These are phyloP conservation scores for Scheffersomyces ergatensis DNA, from an alignment of 805 yeast species.

Conservation along the genomic window DNA sequence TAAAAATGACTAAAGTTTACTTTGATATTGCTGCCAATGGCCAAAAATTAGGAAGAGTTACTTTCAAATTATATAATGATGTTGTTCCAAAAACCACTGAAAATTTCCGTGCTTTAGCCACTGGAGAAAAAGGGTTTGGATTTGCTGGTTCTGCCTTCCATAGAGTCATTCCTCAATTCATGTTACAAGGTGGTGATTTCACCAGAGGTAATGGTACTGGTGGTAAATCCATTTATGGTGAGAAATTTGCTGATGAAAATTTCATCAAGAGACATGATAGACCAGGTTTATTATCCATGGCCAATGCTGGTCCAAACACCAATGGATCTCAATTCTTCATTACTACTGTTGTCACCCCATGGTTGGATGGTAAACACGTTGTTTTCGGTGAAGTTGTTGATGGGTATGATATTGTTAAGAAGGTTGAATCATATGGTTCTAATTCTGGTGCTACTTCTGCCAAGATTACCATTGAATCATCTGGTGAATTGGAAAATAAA, in stretches of 20 bases:
- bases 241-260: slow-evolving; percentile 64
- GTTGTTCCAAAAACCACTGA: slow-evolving; percentile 76
- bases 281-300: slow-evolving; percentile 87
- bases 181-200: slow-evolving; percentile 80
- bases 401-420: slow-evolving; percentile 59
- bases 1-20: slow-evolving; percentile 64
- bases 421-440: slow-evolving; percentile 65
- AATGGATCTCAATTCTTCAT: slow-evolving; percentile 90
- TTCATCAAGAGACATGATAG: slow-evolving; percentile 70
- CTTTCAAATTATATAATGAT: slow-evolving; percentile 62
- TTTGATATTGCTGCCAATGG: slow-evolving; percentile 83
- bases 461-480: slow-evolving; percentile 59
- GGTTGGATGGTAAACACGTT: slow-evolving; percentile 79
- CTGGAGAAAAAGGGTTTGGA: slow-evolving; percentile 94
- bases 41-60: slow-evolving; percentile 71
- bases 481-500: slow-evolving; percentile 48
- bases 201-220: slow-evolving; percentile 82
- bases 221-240: slow-evolving; percentile 84
- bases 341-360: slow-evolving; percentile 74
- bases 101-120: slow-evolving; percentile 76
- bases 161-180: slow-evolving; percentile 94
- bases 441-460: slow-evolving; percentile 64
- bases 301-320: slow-evolving; percentile 90
- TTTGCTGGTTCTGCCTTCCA: slow-evolving; percentile 87
- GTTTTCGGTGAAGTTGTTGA: slow-evolving; percentile 75